A percentile compares a stretch with the other conserved stretches of the same genome.
Evolutionary conservation across 1,139 yeast genomes (phyloP).

Genomic region (Yamadazyma songkhlaensis): DNA sequence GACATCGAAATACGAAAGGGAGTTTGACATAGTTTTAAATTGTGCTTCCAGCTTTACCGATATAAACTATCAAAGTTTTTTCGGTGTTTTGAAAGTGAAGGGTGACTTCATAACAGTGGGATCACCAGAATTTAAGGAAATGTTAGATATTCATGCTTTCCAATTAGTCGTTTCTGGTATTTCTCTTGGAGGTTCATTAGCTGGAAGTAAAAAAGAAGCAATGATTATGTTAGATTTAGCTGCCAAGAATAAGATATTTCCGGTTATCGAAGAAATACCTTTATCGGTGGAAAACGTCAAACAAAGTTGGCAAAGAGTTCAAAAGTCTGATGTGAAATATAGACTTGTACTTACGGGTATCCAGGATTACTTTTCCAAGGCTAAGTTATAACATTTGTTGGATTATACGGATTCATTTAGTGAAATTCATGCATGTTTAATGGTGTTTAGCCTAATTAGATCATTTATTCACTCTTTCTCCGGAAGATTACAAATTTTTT

Average conservation of each 20-base stretch:
- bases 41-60: conserved; percentile 45
- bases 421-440: no score
- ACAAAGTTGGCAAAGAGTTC: conserved; percentile 37
- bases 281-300: conserved; percentile 29
- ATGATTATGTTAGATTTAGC: conserved; percentile 37
- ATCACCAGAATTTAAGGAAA: conserved; percentile 28
- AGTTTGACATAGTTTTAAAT: conserved; percentile 47
- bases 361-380: conserved; percentile 1
- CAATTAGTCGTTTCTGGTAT: conserved; percentile 23
- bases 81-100: conserved; percentile 27
- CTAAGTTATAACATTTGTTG: neutral
- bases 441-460: no score
- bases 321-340: conserved; percentile 54
- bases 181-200: conserved; percentile 29
- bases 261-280: conserved; percentile 42
- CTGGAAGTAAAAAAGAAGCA: conserved; percentile 40
- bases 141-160: conserved; percentile 10
- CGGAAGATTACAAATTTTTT: no score
- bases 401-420: no score
- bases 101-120: conserved; percentile 53
- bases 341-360: conserved; percentile 40
- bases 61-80: conserved; percentile 28
- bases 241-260: conserved; percentile 35
- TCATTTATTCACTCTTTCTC: no score
- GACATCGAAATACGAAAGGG: conserved; percentile 26